These are phyloP conservation scores for Ophidiomyces ophidiicola DNA, from an alignment of 2,329 filamentous ascomycete genomes.

Conservation along the genomic window DNA sequence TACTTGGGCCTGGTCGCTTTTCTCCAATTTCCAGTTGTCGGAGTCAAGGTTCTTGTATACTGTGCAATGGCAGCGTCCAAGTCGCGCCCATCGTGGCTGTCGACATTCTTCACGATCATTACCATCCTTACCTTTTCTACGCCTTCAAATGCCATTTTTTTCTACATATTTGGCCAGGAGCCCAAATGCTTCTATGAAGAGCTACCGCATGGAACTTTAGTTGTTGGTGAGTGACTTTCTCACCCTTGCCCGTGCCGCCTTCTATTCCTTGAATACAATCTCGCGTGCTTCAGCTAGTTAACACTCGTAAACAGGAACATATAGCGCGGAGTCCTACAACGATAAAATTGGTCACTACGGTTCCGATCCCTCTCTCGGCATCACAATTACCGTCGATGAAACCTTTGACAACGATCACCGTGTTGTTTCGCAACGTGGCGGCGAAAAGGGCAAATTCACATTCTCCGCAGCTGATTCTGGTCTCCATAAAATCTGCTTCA, in stretches of 20 bases:
- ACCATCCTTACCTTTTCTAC: constrained; percentile 49
- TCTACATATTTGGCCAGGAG: constrained; percentile 76
- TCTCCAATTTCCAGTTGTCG: constrained; percentile 1
- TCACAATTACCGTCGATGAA: constrained; percentile 91
- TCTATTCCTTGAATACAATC: not conserved
- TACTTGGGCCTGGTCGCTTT: not conserved
- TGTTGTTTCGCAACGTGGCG: constrained; percentile 75
- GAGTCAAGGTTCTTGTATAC: not conserved
- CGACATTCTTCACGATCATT: constrained; percentile 46
- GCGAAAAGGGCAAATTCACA: constrained; percentile 70
- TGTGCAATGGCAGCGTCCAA: constrained; percentile 27
- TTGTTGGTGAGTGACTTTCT: constrained; percentile 50
- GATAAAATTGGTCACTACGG: constrained; percentile 55
- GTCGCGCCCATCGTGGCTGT: constrained; percentile 29
- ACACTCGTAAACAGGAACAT: constrained; percentile 51
- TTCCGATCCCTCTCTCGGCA: constrained; percentile 61
- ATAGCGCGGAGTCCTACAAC: constrained; percentile 74
- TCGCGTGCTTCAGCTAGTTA: constrained; percentile 1
- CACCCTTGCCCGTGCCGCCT: not conserved
- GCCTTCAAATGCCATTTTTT: constrained; percentile 75
- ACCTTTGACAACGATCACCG: constrained; percentile 96
- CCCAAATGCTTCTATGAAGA: constrained; percentile 98
- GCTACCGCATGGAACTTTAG: constrained; percentile 89
- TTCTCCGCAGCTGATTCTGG: constrained; percentile 92
- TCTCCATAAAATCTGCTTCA: constrained; percentile 92